Conservation (phyloP, 192 early-diverging fungal genomes). For the Podila verticillata region DNA sequence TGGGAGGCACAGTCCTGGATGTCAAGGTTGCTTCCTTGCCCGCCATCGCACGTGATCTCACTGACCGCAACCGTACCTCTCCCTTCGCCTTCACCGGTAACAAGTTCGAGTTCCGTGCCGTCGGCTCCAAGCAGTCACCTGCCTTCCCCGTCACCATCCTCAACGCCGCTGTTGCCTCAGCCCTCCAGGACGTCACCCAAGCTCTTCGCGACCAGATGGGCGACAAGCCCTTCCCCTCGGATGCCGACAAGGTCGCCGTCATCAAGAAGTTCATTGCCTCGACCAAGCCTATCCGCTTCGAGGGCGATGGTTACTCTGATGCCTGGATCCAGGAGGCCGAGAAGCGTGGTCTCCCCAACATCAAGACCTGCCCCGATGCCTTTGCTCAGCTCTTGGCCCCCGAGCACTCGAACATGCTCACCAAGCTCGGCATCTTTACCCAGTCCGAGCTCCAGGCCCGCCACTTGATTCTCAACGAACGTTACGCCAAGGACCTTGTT, state of each 20-base stretch:
- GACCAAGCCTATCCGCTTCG: conserved; percentile 91
- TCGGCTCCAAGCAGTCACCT: no score
- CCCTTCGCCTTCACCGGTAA: no score
- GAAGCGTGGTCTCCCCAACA: conserved; percentile 96
- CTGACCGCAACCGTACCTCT: no score
- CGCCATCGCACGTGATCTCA: conserved; percentile 93
- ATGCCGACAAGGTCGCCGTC: conserved; percentile 90
- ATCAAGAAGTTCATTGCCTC: conserved; percentile 87
- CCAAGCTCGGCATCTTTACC: no score
- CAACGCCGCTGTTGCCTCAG: conserved; percentile 92
- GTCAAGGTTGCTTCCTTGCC: no score
- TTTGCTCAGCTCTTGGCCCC: no score
- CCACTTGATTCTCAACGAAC: no score
- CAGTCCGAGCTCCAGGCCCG: no score
- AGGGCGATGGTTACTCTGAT: conserved; percentile 98
- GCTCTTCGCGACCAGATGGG: conserved; percentile 88
- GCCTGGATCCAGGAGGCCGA: conserved; percentile 94
- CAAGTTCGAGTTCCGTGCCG: no score
- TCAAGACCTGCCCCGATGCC: conserved; percentile 89
- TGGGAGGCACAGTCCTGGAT: conserved; percentile 96
- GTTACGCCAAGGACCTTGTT: no score
- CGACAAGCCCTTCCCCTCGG: conserved; percentile 74
- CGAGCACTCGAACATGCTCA: no score
- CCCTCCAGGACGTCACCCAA: conserved; percentile 76
- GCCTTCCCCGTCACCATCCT: conserved; percentile 96